Evolutionary conservation across 2,329 filamentous ascomycete genomes (phyloP), one percentile per base, ranked within the genome.

Genomic region (Dactylellina haptotyla): DNA sequence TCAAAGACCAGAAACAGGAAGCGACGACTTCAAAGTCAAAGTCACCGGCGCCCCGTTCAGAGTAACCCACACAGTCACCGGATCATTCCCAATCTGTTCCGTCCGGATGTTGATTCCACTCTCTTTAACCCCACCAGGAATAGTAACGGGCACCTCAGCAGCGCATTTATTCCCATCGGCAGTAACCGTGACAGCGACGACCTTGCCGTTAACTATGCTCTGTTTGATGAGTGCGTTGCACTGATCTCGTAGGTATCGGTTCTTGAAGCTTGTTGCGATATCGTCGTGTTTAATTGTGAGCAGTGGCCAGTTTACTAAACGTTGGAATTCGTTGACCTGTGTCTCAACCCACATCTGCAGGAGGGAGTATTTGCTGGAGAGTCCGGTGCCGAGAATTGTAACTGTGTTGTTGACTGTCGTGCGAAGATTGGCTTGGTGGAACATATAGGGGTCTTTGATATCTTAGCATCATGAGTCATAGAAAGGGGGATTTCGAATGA

Each of bases 371-470:
- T 84, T 80, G 2, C 80, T 82, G 0, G 80, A 79, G 0, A 53
- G 14, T 1, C 43, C 51, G 20, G 66, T 71, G 2, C 58, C 58
- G 12, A 83, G 80, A 14, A 83, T 81, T 66, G 86, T 86, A 54
- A 87, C 80, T 8, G 82, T 84, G 51, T 84, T 83, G 2, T 79
- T 77, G 1, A 80, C 79, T 57, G 84, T 82, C 2, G 80, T 80
- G 63, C 86, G 84, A 71, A 86, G 77, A 77, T 89, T 89, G 70
- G 86, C 86, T 80, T 89, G 87, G 79, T 89, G 87, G 82, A 89
- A 88, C 86, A 88, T 88, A 81, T 84, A 87, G 25, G 83, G 80
- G 54, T 87, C 86, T 71, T 20, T 16, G 48, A 32, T 26, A 2
- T 50, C 30, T n/a, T 10, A 20, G 1, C 1, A 3, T 56, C 8